Conservation (phyloP, 192 early-diverging fungal species). For the Coemansia asiatica region DNA sequence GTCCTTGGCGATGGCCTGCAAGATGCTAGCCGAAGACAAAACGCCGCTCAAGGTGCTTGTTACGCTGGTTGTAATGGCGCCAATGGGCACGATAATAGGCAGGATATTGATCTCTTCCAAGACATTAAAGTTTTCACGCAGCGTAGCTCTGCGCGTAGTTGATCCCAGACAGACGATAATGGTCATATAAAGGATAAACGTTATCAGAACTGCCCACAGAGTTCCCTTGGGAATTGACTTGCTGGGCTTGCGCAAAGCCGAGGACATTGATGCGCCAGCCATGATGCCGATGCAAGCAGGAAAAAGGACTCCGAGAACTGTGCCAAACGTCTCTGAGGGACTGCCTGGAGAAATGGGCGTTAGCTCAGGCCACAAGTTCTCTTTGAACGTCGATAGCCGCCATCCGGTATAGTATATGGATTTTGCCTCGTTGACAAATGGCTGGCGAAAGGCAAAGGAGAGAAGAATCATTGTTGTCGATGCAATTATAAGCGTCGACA, state of each 20-base stretch:
- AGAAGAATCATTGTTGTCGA: conserved; percentile 58
- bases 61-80: conserved; percentile 62
- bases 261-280: conserved; percentile 72
- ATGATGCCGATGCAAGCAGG: conserved; percentile 71
- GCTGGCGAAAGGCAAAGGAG: conserved; percentile 59
- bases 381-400: conserved; percentile 58
- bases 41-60: conserved; percentile 63
- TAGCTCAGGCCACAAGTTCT: conserved; percentile 67
- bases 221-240: conserved; percentile 70
- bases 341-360: conserved; percentile 49
- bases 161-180: conserved; percentile 61
- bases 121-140: conserved; percentile 63
- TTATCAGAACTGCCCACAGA: conserved; percentile 60
- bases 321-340: conserved; percentile 52
- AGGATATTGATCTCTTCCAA: conserved; percentile 64
- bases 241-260: conserved; percentile 64
- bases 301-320: conserved; percentile 66
- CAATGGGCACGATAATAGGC: conserved; percentile 58
- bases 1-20: conserved; percentile 69
- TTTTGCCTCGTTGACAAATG: conserved; percentile 58
- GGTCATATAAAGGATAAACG: conserved; percentile 57
- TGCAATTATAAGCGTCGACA: conserved; percentile 60
- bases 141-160: conserved; percentile 58
- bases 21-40: conserved; percentile 62
- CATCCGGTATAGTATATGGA: conserved; percentile 63